Conservation (phyloP, 192 early-diverging fungal genomes). For the Podila horticola region DNA sequence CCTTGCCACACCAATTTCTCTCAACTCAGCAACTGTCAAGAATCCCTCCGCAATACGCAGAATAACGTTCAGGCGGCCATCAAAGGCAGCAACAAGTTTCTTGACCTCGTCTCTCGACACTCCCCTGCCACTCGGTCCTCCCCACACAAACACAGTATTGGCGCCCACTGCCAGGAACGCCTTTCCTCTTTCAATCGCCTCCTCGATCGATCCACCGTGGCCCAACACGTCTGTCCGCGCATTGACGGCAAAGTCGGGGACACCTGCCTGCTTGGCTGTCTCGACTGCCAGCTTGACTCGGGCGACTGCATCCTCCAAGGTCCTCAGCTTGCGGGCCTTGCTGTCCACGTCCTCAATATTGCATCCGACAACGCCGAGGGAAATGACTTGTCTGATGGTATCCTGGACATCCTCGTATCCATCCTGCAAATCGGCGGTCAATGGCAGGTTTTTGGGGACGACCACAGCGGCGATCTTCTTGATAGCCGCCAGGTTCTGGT, state of each 20-base stretch:
- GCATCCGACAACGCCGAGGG: slow-evolving; percentile 22
- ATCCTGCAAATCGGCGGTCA: slow-evolving; percentile 52
- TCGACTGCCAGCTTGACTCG: slow-evolving; percentile 35
- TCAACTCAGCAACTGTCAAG: slow-evolving; percentile 27
- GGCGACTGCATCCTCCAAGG: slow-evolving; percentile 35
- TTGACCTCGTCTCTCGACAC: slow-evolving; percentile 29
- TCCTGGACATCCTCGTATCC: slow-evolving; percentile 51
- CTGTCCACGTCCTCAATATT: slow-evolving; percentile 40
- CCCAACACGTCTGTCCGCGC: slow-evolving; percentile 52
- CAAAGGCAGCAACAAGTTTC: slow-evolving; percentile 13
- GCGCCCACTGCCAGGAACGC: slow-evolving; percentile 53
- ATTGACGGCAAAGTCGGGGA: slow-evolving; percentile 60
- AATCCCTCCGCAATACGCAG: slow-evolving; percentile 8
- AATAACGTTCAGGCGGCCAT: slow-evolving; percentile 40
- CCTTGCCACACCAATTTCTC: slow-evolving; percentile 38
- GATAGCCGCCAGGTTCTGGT: slow-evolving; percentile 47
- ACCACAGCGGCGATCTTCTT: slow-evolving; percentile 31
- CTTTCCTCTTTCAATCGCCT: slow-evolving; percentile 53
- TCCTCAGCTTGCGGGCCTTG: slow-evolving; percentile 14
- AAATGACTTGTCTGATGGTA: slow-evolving; percentile 16
- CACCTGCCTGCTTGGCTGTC: slow-evolving; percentile 40
- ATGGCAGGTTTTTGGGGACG: slow-evolving; percentile 11
- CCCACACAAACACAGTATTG: slow-evolving; percentile 56
- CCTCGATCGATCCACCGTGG: slow-evolving; percentile 35
- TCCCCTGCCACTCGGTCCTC: slow-evolving; percentile 28